phyloP scores from a whole-genome alignment of 352 stramenopile species.

The Pythium phragmiticola region DNA sequence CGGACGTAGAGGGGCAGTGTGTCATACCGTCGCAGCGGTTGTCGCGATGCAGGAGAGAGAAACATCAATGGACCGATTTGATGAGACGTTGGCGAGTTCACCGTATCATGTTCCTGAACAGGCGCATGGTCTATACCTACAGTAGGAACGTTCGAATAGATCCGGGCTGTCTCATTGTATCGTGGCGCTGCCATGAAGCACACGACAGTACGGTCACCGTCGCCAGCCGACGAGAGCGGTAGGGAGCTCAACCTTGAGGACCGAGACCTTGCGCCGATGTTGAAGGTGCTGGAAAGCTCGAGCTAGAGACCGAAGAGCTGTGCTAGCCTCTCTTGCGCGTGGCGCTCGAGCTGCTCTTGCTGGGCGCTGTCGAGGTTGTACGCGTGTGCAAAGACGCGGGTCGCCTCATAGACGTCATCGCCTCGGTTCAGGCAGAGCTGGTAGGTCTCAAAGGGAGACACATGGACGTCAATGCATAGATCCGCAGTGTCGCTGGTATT shows the following conservation, averaged over 20 bases:
- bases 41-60: not conserved
- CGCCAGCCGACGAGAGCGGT: not conserved
- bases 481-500: not conserved
- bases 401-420: constrained; percentile 33
- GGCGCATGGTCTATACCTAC: not conserved
- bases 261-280: not conserved
- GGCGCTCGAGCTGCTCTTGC: constrained; percentile 28
- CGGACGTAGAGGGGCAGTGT: too few species aligned
- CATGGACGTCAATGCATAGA: constrained; percentile 28
- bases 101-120: constrained; percentile 2
- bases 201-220: not conserved
- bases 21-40: not conserved
- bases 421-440: constrained; percentile 33
- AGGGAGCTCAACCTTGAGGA: constrained; percentile 1
- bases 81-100: not conserved
- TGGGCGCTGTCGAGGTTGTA: constrained; percentile 34
- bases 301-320: constrained; percentile 62
- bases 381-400: constrained; percentile 29
- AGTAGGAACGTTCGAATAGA: constrained; percentile 2
- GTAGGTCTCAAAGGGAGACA: constrained; percentile 43
- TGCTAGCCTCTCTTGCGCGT: constrained; percentile 50
- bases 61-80: constrained; percentile 25
- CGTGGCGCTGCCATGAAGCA: constrained; percentile 8
- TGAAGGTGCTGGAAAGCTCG: constrained; percentile 51
- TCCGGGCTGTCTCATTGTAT: not conserved